A percentile compares a stretch with the other conserved stretches of the same genome.
These are phyloP conservation scores for Capronia epimyces DNA, from an alignment of 2,329 filamentous ascomycete genomes.

Conservation along the genomic window DNA sequence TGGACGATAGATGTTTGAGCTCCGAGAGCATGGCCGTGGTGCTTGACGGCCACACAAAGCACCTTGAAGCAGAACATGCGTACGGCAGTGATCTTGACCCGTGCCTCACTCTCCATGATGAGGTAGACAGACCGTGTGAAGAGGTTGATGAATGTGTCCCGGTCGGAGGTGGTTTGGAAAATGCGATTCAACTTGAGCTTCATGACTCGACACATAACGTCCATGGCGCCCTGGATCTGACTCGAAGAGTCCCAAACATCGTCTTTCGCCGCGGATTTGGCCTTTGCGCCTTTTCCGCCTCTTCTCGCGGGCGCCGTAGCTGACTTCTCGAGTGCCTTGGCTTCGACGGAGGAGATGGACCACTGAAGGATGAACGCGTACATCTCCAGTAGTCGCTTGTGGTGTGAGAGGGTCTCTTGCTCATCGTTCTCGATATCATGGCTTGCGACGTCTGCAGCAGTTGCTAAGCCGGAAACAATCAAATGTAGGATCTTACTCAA, in stretches of 20 bases:
- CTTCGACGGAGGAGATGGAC: constrained; percentile 90
- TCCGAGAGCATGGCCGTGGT: constrained; percentile 93
- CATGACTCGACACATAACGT: constrained; percentile 92
- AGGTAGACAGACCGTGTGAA: constrained; percentile 92
- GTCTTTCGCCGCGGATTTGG: constrained; percentile 63
- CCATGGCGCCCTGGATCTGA: constrained; percentile 81
- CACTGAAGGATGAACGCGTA: constrained; percentile 93
- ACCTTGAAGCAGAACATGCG: constrained; percentile 98
- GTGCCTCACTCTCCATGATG: constrained; percentile 86
- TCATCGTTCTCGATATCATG: constrained; percentile 87
- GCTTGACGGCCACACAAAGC: constrained; percentile 91
- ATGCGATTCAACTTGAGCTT: constrained; percentile 88
- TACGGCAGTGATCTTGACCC: constrained; percentile 81
- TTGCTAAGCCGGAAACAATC: constrained; percentile 75
- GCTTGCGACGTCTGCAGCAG: constrained; percentile 79
- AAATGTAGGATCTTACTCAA: constrained; percentile 92
- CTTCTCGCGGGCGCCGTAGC: constrained; percentile 65
- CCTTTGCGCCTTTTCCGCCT: constrained; percentile 68
- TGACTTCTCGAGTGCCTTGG: constrained; percentile 86
- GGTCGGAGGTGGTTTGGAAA: constrained; percentile 91
- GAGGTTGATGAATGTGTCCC: constrained; percentile 87
- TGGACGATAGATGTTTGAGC: constrained; percentile 98
- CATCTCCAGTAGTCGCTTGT: constrained; percentile 87
- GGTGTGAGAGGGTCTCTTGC: constrained; percentile 75
- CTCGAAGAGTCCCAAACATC: constrained; percentile 80